Conservation (phyloP, 2,329 filamentous ascomycete species). For the Fusarium bulbicola region DNA sequence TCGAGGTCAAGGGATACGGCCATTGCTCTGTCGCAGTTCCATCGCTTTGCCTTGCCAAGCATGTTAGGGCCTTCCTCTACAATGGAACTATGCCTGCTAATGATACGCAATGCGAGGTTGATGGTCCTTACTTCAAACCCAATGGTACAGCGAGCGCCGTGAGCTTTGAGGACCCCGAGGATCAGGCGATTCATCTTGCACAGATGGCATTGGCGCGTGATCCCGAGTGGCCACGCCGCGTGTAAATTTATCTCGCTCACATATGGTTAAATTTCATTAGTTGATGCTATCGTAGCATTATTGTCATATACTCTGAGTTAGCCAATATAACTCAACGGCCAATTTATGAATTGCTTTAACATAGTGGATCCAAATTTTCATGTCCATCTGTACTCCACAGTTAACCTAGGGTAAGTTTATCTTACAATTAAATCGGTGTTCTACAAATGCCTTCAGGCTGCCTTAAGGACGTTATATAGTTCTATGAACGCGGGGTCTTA, state of each 20-base stretch:
- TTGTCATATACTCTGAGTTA: background rate
- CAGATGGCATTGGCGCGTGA: constrained; percentile 29
- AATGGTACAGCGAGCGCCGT: background rate
- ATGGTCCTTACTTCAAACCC: constrained; percentile 50
- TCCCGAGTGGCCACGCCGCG: constrained; percentile 15
- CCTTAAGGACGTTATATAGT: accelerated
- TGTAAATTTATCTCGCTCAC: background rate
- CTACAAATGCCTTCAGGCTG: accelerated
- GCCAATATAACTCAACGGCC: background rate
- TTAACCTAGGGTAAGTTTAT: background rate
- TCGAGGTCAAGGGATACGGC: constrained; percentile 55
- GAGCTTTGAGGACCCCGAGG: constrained; percentile 12
- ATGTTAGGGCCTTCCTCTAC: constrained; percentile 49
- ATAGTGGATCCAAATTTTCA: background rate
- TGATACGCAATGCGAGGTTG: constrained; percentile 50
- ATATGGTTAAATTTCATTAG: background rate
- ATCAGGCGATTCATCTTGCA: constrained; percentile 31
- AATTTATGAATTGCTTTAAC: background rate
- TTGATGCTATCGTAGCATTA: too few species aligned
- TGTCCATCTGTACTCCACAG: accelerated
- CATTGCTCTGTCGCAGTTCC: constrained; percentile 52
- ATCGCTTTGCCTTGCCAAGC: constrained; percentile 49
- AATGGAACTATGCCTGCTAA: constrained; percentile 50
- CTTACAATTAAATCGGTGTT: accelerated
- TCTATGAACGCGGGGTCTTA: accelerated